Conservation (phyloP, 805 yeast species). For the Vanderwaltozyma yarrowii region DNA sequence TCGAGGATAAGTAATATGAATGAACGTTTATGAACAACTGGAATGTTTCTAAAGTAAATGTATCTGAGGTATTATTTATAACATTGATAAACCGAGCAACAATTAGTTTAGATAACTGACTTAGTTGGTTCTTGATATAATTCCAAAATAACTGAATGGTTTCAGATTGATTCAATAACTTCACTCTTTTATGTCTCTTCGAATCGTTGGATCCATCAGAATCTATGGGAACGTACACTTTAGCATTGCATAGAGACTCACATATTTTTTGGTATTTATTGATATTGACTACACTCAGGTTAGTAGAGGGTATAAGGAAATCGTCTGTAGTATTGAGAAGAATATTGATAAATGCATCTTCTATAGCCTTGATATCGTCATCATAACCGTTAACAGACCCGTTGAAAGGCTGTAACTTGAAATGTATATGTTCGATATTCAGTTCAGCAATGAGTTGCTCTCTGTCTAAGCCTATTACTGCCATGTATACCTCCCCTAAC, state of each 20-base stretch:
- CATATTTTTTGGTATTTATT: not conserved
- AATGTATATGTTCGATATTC: no score
- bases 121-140: not conserved
- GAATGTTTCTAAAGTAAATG: not conserved
- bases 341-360: not conserved
- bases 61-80: not conserved
- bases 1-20: no score
- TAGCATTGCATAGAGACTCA: not conserved
- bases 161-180: not conserved
- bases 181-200: constrained; percentile 3
- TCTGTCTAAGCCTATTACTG: no score
- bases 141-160: not conserved
- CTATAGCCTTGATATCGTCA: not conserved
- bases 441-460: no score
- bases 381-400: not conserved
- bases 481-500: no score
- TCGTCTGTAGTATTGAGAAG: no score
- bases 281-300: no score
- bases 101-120: no score
- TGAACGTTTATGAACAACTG: no score
- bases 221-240: not conserved
- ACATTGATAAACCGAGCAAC: not conserved
- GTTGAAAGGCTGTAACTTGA: not conserved
- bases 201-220: constrained; percentile 2
- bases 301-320: no score